Evolutionary conservation across 129 eudicot species (phyloP), one percentile per base, ranked within the genome.

Genomic region (Helichrysum umbraculigerum): DNA sequence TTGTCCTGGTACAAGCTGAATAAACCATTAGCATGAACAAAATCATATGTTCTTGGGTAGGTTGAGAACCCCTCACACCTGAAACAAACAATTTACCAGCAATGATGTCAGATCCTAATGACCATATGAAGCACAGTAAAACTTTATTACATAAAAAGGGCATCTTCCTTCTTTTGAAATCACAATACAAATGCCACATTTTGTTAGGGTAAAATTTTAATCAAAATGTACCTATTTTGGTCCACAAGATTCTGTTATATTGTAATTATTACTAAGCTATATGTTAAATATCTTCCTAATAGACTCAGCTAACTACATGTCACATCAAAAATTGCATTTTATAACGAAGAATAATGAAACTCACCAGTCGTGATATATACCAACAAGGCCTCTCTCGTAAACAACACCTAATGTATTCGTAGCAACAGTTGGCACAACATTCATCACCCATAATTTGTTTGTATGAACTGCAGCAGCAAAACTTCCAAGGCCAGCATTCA

Each of bases 61-160:
- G 98, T 92, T 16, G 98, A 92, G 83, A 92, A 89, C 51, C 91
- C 98, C 78, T 92, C 98, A 79, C 98, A 92, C 96, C 98, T 92
- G 79, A 39, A 66, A 71, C 28, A 78, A 61, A 4, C 57, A 59
- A 63, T 41, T 10, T 20, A 25, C 17, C 56, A 32, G 63, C 22
- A 47, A 22, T 62, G 25, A 34, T 39, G 51, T 75, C 11, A 51
- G 11, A 9, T 61, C 50, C 47, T 34, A 2, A 16, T 70, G 50
- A 29, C 20, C 4, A 59, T 4, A 56, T 19, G 3, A 1, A 37
- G n/a, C 15, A 57, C 10, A 42, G 28, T 56, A 25, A 25, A 25
- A 56, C 28, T 0, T 8, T 56, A 5, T 56, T 56, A n/a, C 61
- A 6, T 56, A 19, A n/a, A n/a, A 19, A 57, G 19, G 8, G 11